phyloP scores from a whole-genome alignment of 2,329 filamentous ascomycete species.

The Zasmidium citrigriseum region DNA sequence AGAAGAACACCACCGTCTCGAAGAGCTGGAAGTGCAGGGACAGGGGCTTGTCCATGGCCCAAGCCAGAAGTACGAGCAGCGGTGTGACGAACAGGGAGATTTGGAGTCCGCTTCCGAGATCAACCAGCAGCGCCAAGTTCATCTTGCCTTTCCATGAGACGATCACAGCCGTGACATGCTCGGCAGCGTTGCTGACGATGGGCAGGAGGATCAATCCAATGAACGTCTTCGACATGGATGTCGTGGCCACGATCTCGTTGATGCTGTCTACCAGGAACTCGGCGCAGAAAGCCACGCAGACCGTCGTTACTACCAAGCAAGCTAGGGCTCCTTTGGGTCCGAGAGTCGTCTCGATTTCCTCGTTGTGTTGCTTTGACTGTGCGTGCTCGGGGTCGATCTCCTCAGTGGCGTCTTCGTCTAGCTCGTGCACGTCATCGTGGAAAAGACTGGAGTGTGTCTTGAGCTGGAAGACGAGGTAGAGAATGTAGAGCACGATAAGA shows the following conservation, averaged over 20 bases:
- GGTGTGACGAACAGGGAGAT: constrained; percentile 60
- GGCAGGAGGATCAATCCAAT: constrained; percentile 58
- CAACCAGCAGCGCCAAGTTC: constrained; percentile 57
- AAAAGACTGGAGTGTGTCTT: constrained; percentile 51
- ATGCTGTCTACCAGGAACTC: constrained; percentile 57
- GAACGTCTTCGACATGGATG: constrained; percentile 56
- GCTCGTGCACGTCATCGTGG: constrained; percentile 37
- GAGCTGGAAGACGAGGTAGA: constrained; percentile 58
- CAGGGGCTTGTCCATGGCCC: constrained; percentile 55
- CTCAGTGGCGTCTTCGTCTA: constrained; percentile 28
- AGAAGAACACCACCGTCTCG: constrained; percentile 83
- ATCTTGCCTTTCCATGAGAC: constrained; percentile 59
- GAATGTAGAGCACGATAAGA: constrained; percentile 53
- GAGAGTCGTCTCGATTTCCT: constrained; percentile 26
- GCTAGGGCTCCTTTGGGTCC: constrained; percentile 46
- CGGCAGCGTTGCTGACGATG: constrained; percentile 59
- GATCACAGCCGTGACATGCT: constrained; percentile 57
- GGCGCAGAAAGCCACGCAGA: constrained; percentile 52
- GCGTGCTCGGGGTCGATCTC: constrained; percentile 23
- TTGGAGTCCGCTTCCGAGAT: constrained; percentile 55
- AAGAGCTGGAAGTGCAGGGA: constrained; percentile 83
- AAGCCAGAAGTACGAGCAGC: constrained; percentile 57
- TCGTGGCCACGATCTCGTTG: constrained; percentile 52
- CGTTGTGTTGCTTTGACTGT: not conserved
- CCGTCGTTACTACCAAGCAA: constrained; percentile 47